Evolutionary conservation across 768 basidiomycete genomes (phyloP), one percentile per base, ranked within the genome.

Genomic region (Clitopilus passeckerianus): DNA sequence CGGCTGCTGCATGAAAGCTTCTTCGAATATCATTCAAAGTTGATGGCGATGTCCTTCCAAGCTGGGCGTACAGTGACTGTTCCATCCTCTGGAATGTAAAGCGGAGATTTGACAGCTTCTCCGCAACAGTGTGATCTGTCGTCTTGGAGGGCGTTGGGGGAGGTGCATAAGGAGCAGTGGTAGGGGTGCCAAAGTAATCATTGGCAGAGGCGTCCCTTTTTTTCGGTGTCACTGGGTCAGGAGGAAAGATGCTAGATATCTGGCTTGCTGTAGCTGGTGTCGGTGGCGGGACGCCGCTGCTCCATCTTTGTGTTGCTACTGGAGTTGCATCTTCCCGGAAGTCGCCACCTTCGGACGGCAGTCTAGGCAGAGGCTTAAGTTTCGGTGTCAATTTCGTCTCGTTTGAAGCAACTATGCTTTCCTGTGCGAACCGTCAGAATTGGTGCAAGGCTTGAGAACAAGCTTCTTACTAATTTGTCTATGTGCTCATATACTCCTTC

Each of bases 1-100:
- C 71, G 0, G 82, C 84, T 0, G 79, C 74, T 1, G 76, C 75
- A 9, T 80, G 57, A 64, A 90, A 91, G 14, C 80, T 72, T 41
- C 86, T 68, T 6, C 88, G 77, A 0, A 86, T 83, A 60, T 89
- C 82, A 63, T 90, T 90, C 60, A 90, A 66, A n/a, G 69, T 70
- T 0, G 68, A 63, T 6, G 69, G 66, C 0, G 81, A 75, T 0
- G 84, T 84, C 18, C 72, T 71, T 1, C 76, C 71, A 1, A 90
- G 75, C 62, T 86, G 81, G 0, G 67, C 63, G 66, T 89, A 89
- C 6, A 90, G 70, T 4, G 72, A 70, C 59, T 86, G 86, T 67
- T 90, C 87, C 0, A 77, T 76, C 0, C 76, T 69, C 57, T 86
- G 84, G 67, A 89, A 86, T 1, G 80, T 75, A 57, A 80, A 75